These are phyloP conservation scores for Kwoniella pini DNA, from an alignment of 768 basidiomycete genomes.

Conservation along the genomic window DNA sequence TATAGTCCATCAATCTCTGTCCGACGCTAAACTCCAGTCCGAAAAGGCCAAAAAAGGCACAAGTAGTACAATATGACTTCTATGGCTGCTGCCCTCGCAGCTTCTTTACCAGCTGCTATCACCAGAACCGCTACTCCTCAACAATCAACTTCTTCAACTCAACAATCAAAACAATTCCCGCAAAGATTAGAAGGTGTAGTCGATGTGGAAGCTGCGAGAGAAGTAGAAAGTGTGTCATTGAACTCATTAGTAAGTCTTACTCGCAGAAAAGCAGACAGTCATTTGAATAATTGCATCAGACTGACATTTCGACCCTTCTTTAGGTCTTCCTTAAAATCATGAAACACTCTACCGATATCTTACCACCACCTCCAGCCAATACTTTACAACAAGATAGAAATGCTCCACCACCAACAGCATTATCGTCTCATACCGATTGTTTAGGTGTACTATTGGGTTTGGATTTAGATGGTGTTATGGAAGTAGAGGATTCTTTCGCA, in stretches of 20 bases:
- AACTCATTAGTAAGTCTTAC: constrained; percentile 74
- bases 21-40: too few species aligned
- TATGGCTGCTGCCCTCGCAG: constrained; percentile 91
- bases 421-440: constrained; percentile 56
- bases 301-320: not conserved
- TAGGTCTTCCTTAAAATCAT: constrained; percentile 91
- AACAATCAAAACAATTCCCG: constrained; percentile 73
- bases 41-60: not conserved
- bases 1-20: too few species aligned
- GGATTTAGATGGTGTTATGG: constrained; percentile 85
- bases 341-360: constrained; percentile 79
- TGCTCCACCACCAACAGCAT: constrained; percentile 42
- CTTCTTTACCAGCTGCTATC: constrained; percentile 58
- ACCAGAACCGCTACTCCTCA: constrained; percentile 60
- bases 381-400: constrained; percentile 42
- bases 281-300: constrained; percentile 9
- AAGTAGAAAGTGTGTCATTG: constrained; percentile 74
- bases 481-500: constrained; percentile 61
- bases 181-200: constrained; percentile 89
- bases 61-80: constrained; percentile 59
- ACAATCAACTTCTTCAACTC: constrained; percentile 56
- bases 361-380: constrained; percentile 57
- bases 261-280: too few species aligned
- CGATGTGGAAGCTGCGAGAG: constrained; percentile 88
- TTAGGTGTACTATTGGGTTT: constrained; percentile 86